Base-by-base conservation (phyloP, 192 early-diverging fungal genomes). In the Backusella psychrophila region DNA sequence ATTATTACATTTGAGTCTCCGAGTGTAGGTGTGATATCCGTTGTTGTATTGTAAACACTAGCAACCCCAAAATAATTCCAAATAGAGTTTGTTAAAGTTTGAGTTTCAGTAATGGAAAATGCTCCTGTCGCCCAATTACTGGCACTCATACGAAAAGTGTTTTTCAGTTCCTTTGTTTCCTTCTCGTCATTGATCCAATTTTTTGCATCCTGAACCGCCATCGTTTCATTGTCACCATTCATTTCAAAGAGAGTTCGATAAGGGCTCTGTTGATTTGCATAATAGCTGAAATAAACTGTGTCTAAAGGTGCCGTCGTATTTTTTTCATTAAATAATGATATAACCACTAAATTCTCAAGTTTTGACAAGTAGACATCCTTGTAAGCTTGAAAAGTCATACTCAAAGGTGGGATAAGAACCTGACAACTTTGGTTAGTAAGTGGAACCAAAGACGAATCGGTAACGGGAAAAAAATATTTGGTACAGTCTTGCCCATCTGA, bases 31-130 rank as follows among this genome's bases (percentile, higher is more conserved):
- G 39, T 29, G 19, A 75, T 44, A 19, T 49, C 65, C 17, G 33
- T 63, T 17, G 65, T 75, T 41, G 33, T 44, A 31, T 75, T 68
- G 42, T 42, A 67, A 5, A 68, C 66, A 44, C 41, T 23, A 31
- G n/a, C 39, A 38, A 68, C 53, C 46, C 65, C 14, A 75, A 65
- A 35, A 14, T 34, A 19, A 68, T 75, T 75, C 74, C 74, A 75
- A 29, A 66, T 44, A 53, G 15, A 34, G 6, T 65, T 6, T 52
- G 38, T 65, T 7, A 75, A 44, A n/a, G 46, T 31, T 6, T 31
- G 74, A 49, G 66, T 42, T 41, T 68, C 29, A n/a, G 46, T 49
- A 8, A 35, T 44, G 34, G 66, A 67, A 44, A 4, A 75, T 15
- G 7, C 14, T 46, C 23, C 46, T 53, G 42, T 68, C 49, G 14